Evolutionary conservation across 805 yeast genomes (phyloP), one percentile per base, ranked within the genome.

Genomic region (Wickerhamomyces tratensis): DNA sequence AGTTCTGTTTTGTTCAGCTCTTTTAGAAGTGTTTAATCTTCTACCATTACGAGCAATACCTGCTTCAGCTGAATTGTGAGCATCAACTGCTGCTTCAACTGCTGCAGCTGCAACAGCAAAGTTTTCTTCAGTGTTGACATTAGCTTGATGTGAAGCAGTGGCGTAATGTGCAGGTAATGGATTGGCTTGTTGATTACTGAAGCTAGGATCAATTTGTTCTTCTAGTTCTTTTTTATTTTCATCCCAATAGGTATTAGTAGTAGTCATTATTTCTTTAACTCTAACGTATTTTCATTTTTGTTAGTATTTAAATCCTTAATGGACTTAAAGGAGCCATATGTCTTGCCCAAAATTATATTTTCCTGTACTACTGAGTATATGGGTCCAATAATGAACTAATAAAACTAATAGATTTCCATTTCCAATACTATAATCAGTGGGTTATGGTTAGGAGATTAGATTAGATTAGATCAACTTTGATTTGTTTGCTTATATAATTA

Each of bases 1-100:
- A 46, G 77, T 80, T 56, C 97, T 71, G 67, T 89, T 89, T 63
- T 89, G 97, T 8, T 82, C 88, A 2, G 96, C 96, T 48, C 97
- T 77, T 61, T 86, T 86, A 36, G 93, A 77, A 43, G 71, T 73
- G 25, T 79, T 71, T 37, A 82, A 64, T 14, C 73, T 71, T 43
- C 52, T 54, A 3, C 58, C 56, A 33, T 44, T 41, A 40, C 59
- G 58, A 12, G 34, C n/a, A 12, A 31, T 2, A 31, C 34, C 34
- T 8, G 13, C 6, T 31, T 31, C 14, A 38, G 27, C 20, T 33
- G 9, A 13, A 5, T 35, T 20, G 12, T 37, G 27, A 10, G 35
- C 11, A 20, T 10, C 35, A 20, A 13, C 27, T 6, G 26, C 27
- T 1, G 14, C 35, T 30, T 31, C 26, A 14, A 34, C 48, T 27